Conservation (phyloP, 257 asterid genomes). For the Lantana camara region DNA sequence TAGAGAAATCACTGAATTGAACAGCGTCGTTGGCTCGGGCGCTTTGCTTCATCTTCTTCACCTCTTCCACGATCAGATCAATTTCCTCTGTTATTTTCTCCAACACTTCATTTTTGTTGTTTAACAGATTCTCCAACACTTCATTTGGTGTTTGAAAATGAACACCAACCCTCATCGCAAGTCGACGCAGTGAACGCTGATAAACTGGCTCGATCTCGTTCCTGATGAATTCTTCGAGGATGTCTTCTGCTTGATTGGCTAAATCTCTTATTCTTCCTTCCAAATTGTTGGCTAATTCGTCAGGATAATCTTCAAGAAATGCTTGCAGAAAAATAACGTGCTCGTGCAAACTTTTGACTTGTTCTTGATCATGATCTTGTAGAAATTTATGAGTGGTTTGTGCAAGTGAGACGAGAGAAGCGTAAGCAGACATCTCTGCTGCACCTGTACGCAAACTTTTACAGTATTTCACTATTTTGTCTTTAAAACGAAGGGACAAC, state of each 20-base stretch:
- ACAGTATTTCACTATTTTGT: neutral
- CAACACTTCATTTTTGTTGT: neutral
- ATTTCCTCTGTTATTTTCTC: neutral
- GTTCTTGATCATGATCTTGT: neutral
- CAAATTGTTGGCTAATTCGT: constrained; percentile 5
- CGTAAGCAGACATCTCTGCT: neutral
- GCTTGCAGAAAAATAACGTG: neutral
- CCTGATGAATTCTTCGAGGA: neutral
- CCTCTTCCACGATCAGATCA: neutral
- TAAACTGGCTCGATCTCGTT: neutral
- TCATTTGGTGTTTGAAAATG: neutral
- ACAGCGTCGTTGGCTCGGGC: neutral
- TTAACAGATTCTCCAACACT: no score
- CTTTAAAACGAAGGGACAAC: neutral
- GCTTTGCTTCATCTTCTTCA: neutral
- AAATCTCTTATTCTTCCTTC: constrained; percentile 1
- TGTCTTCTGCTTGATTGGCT: constrained; percentile 8
- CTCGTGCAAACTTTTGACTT: neutral
- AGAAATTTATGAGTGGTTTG: no score
- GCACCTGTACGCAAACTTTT: neutral
- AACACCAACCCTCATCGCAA: neutral
- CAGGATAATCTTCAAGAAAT: no score
- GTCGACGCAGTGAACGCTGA: neutral
- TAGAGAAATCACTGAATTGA: neutral
- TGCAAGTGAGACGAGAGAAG: no score